Percentiles rank a stretch among this genome's conserved stretches.
phyloP scores from a whole-genome alignment of 163 green algal genomes.

The Scenedesmus sp. region DNA sequence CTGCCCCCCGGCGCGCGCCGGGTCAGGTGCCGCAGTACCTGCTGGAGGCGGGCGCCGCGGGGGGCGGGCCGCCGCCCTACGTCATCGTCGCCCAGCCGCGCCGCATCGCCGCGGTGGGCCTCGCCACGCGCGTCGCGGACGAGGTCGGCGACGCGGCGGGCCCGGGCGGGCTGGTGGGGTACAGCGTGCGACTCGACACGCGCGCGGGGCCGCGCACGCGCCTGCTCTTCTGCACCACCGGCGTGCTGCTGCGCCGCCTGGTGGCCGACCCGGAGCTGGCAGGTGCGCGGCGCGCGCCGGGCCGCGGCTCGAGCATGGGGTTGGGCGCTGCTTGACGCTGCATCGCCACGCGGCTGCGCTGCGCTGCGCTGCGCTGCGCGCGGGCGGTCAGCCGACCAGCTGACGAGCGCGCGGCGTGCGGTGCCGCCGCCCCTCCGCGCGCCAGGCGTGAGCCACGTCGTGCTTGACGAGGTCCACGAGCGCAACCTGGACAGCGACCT shows the following conservation, averaged over 20 bases:
- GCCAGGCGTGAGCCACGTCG: conserved; percentile 78
- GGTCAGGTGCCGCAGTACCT: conserved; percentile 94
- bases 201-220: conserved; percentile 71
- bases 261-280: conserved; percentile 68
- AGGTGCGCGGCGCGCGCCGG: not conserved
- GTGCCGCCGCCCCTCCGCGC: not conserved
- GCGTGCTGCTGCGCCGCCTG: conserved; percentile 87
- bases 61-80: conserved; percentile 70
- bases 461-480: conserved; percentile 92
- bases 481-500: conserved; percentile 88
- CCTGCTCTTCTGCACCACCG: conserved; percentile 97
- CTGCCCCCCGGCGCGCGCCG: not conserved
- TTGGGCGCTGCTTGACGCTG: not conserved
- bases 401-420: no score
- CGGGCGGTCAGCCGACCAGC: no score
- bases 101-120: conserved; percentile 83
- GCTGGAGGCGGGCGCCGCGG: conserved; percentile 76
- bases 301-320: not conserved
- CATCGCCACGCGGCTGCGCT: no score
- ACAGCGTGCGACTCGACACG: conserved; percentile 85
- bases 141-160: conserved; percentile 57
- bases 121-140: conserved; percentile 74
- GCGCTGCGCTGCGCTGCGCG: no score
- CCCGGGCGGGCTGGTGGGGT: conserved; percentile 75
- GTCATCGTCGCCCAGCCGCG: conserved; percentile 92